Base-by-base conservation (phyloP, 2,329 filamentous ascomycete species). In the Lecanicillium sp. region DNA sequence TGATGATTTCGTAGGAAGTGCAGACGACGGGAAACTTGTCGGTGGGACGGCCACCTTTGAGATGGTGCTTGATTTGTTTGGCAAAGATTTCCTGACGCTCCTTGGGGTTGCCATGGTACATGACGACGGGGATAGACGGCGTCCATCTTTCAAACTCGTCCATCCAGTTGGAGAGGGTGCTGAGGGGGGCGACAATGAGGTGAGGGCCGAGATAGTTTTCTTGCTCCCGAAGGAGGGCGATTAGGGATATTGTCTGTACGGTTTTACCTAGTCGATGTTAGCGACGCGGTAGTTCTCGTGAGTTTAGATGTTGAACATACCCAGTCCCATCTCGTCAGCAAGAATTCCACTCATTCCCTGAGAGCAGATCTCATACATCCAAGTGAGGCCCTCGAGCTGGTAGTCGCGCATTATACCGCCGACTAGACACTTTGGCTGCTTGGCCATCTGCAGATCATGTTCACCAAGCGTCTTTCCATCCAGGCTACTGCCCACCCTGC, bases 1-100 rank as follows among this genome's bases (percentile, higher is more conserved):
- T 84, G 46, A 94, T 90, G 61, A 98, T 96, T 62, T 98, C 93
- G 58, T 97, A 97, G 32, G 86, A 94, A 0, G 93, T 98, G 59
- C 90, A 90, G 1, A 97, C 86, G 1, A 98, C 84, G 0, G 93
- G 93, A 52, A 97, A 98, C 38, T 84, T 78, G 2, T 77, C 69
- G 0, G 69, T 79, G 0, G 78, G 78, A 2, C 73, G 65, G 0
- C 83, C 74, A 8, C 66, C 77, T 11, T 81, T 78, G 12, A 91
- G 79, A 52, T 88, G 71, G 36, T 78, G 78, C 62, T 83, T 83
- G 58, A 97, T 79, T 32, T 77, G 70, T n/a, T 79, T 84, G 37
- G 72, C 75, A 52, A 90, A 83, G n/a, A 96, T 79, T 2, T 81
- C 73, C 43, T 82, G 83, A n/a, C 93, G 79, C 53, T 93, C 81